phyloP scores from a whole-genome alignment of 2,329 filamentous ascomycete species.

The Scopulariopsis brevicaulis region DNA sequence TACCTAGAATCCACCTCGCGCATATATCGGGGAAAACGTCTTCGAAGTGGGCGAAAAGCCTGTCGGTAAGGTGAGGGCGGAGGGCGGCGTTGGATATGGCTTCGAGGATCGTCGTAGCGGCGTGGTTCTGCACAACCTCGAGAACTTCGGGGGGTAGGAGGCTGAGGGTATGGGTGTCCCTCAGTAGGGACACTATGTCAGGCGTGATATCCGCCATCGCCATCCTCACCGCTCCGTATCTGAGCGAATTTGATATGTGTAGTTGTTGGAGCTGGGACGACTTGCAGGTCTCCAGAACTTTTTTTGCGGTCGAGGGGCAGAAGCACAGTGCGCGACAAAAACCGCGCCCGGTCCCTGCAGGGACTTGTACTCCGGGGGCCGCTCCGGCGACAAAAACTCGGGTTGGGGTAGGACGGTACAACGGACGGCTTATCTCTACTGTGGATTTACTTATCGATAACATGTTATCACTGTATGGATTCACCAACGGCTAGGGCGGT shows the following conservation, averaged over 20 bases:
- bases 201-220: conserved; percentile 8
- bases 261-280: not conserved
- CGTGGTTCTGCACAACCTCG: conserved; percentile 46
- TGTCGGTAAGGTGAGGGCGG: conserved; percentile 57
- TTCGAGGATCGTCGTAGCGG: conserved; percentile 57
- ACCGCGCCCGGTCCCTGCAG: not conserved
- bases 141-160: conserved; percentile 58
- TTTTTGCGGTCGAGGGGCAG: conserved; percentile 1
- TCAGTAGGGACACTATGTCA: conserved; percentile 7
- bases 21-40: conserved; percentile 70
- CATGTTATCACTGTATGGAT: not conserved
- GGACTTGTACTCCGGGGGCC: not conserved
- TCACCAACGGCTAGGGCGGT: not conserved
- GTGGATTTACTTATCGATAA: not conserved
- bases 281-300: not conserved
- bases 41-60: conserved; percentile 65
- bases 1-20: conserved; percentile 59
- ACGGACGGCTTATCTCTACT: not conserved
- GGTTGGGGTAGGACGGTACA: not conserved
- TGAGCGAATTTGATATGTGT: not conserved
- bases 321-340: not conserved
- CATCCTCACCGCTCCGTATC: conserved; percentile 4
- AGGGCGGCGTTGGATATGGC: conserved; percentile 60
- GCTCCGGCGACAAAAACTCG: not conserved
- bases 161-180: conserved; percentile 7